Base-by-base conservation (phyloP, 2,329 filamentous ascomycete species). In the Pseudovirgaria hyperparasitica region DNA sequence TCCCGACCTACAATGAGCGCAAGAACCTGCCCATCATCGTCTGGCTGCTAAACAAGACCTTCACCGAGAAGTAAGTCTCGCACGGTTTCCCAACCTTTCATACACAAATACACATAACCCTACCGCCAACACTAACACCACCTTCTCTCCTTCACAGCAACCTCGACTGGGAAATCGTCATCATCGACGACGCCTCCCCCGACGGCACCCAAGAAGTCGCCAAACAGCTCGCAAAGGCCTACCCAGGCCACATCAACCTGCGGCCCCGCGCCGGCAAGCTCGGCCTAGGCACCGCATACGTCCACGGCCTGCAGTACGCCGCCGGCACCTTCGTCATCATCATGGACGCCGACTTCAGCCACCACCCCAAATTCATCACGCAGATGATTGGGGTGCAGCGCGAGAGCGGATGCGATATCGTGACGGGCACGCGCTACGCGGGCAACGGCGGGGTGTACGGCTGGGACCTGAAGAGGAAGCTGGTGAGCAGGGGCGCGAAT, bases 341-440 rank as follows among this genome's bases (percentile, higher is more conserved):
- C 70, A 98, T 98, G 90, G 90, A 98, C 65, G 90, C 92, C 59
- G 90, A 98, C 62, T 98, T 98, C 70, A 84, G 75, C 44, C 90
- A 98, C 64, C 90, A 98, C 67, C 90, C 90, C 51, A 98, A 96
- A 63, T 98, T 96, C 71, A 93, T 98, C 58, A 76, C 86, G 28
- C 67, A 77, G 50, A 96, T 98, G 84, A 82, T 98, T 46, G 70
- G 69, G 33, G 70, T 76, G 40, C 90, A 96, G 58, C 70, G 73
- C 55, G 60, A 64, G 30, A 76, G 65, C 39, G 74, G 84, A 63
- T 92, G 84, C 63, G 90, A 98, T 51, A 98, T 98, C 43, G 86
- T 98, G 24, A 96, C 87, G 2, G 90, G 90, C 28, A 98, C 90
- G 23, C 72, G 90, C 35, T 98, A 98, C 58, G 85, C 85, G 8